Base-by-base conservation (phyloP, 495 filamentous ascomycete species). In the Daldinia grandis region DNA sequence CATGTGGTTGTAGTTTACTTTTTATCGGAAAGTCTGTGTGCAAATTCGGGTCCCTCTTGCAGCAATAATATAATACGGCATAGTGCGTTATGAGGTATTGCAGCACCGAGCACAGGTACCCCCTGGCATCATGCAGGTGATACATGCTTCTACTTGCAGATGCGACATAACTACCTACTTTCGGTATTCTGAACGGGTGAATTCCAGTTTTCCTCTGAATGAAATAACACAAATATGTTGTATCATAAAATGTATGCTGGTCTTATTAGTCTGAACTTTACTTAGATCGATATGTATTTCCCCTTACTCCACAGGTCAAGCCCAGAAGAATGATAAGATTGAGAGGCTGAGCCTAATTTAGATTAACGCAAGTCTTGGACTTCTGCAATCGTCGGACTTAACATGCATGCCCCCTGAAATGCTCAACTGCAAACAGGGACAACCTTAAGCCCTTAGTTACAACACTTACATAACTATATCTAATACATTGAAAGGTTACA, bases 11-110 rank as follows among this genome's bases (percentile, higher is more conserved):
- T 40, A 47, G 38, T 65, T 69, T 60, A 60, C 66, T 40, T 64
- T 69, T 62, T 58, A 58, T 67, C 63, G 63, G 69, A 67, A 66
- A 72, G 69, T 67, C 69, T 68, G 64, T 72, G 64, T 56, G 17
- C 8, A 47, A 55, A 55, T 47, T 37, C 25, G 15, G 47, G 28
- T 28, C 49, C 50, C 49, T 42, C 24, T 59, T 58, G 24, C 40
- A 50, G 30, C 33, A 62, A 62, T 60, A 71, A 54, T 42, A 28
- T 42, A 28, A 66, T 63, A 62, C n/a, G n/a, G n/a, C n/a, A n/a
- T n/a, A n/a, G 9, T 44, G 50, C 49, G 19, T 44, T 56, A 62
- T 38, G n/a, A n/a, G n/a, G 58, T 65, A 57, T 51, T 65, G 28
- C 31, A 44, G 33, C 25, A 55, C 28, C 19, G 17, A 47, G 42